These are phyloP conservation scores for Pseudogymnoascus pannorum DNA, from an alignment of 2,329 filamentous ascomycete genomes.

Conservation along the genomic window DNA sequence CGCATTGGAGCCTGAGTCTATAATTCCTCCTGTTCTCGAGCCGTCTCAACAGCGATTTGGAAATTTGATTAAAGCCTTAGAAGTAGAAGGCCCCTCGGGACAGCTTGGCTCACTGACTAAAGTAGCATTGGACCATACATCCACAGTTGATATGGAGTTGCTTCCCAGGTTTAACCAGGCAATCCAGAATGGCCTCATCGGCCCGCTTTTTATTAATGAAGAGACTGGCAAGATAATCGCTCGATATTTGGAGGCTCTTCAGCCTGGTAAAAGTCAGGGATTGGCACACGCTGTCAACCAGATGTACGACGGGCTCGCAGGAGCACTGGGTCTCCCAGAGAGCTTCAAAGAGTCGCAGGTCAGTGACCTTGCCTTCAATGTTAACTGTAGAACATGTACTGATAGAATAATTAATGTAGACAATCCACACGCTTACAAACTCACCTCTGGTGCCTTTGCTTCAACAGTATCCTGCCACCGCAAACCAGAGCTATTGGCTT, in stretches of 20 bases:
- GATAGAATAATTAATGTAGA: conserved; percentile 35
- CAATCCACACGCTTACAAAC: conserved; percentile 54
- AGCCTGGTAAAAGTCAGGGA: conserved; percentile 18
- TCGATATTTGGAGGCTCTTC: conserved; percentile 21
- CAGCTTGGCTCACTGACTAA: conserved; percentile 15
- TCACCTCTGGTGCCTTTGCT: conserved; percentile 43
- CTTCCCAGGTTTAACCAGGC: conserved; percentile 23
- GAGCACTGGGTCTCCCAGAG: conserved; percentile 17
- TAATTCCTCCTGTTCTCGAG: conserved; percentile 17
- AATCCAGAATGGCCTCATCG: conserved; percentile 4
- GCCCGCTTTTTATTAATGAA: not conserved
- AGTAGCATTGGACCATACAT: conserved; percentile 27
- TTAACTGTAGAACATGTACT: conserved; percentile 27
- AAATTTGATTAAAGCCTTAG: conserved; percentile 18
- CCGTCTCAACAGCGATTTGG: conserved; percentile 24
- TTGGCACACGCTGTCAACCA: conserved; percentile 21
- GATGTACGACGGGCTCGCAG: conserved; percentile 21
- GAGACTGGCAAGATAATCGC: conserved; percentile 11
- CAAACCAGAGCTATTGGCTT: conserved; percentile 38
- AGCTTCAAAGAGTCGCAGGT: conserved; percentile 38
- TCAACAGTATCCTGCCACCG: conserved; percentile 30
- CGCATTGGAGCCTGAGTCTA: not conserved
- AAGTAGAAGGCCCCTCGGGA: not conserved
- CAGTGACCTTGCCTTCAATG: conserved; percentile 28
- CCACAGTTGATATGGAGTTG: conserved; percentile 26